A percentile compares a stretch with the other conserved stretches of the same genome.
Conservation (phyloP, 495 filamentous ascomycete genomes). For the Aspergillus panamensis region DNA sequence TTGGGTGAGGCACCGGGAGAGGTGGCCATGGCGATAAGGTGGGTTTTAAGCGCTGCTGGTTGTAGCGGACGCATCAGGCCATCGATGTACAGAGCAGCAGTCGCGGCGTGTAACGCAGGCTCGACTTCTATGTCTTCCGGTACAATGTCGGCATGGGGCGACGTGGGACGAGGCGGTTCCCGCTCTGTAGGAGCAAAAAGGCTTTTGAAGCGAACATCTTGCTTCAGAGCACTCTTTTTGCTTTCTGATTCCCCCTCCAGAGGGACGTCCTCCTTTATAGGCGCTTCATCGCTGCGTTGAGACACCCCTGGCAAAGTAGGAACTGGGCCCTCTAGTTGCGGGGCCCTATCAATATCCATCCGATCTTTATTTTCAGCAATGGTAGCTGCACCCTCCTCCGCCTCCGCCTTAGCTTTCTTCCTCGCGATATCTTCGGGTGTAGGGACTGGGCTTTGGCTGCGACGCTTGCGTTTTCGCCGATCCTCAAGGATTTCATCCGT, state of each 20-base stretch:
- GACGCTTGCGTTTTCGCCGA: slow-evolving; percentile 67
- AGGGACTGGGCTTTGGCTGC: slow-evolving; percentile 64
- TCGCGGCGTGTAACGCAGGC: slow-evolving; percentile 78
- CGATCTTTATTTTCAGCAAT: slow-evolving; percentile 29
- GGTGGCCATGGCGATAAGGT: slow-evolving; percentile 66
- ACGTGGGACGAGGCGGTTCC: slow-evolving; percentile 21
- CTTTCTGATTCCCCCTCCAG: neutral
- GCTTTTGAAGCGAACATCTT: slow-evolving; percentile 52
- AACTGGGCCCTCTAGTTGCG: slow-evolving; percentile 7
- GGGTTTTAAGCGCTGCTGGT: slow-evolving; percentile 55
- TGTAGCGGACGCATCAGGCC: slow-evolving; percentile 87
- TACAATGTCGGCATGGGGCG: slow-evolving; percentile 24
- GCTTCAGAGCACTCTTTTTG: slow-evolving; percentile 27
- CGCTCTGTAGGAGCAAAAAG: slow-evolving; percentile 42
- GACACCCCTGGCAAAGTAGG: too few species aligned
- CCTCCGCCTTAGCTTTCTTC: slow-evolving; percentile 43
- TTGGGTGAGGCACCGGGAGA: slow-evolving; percentile 49
- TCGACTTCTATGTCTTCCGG: slow-evolving; percentile 49
- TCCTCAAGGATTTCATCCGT: slow-evolving; percentile 51
- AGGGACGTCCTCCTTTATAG: neutral
- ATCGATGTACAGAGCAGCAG: slow-evolving; percentile 82
- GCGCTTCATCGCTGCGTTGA: too few species aligned
- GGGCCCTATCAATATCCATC: slow-evolving; percentile 13
- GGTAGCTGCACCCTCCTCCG: slow-evolving; percentile 27
- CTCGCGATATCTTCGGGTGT: slow-evolving; percentile 43